Evolutionary conservation across 1,139 yeast species (phyloP), one percentile per base, ranked within the genome.

Genomic region (Suhomyces bribrorum): DNA sequence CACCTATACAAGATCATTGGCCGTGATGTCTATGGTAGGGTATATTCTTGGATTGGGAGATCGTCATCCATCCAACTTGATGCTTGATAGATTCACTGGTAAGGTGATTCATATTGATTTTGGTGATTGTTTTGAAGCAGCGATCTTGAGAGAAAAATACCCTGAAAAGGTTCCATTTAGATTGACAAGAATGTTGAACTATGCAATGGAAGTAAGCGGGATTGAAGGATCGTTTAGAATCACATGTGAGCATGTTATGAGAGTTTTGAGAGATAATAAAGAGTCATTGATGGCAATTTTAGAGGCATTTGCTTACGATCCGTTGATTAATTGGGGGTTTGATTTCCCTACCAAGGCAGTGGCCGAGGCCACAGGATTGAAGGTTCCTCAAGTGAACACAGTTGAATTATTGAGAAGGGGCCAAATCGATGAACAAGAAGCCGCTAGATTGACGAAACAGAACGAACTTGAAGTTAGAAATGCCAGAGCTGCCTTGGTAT

Each of bases 101-200:
- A 89, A 90, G 56, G 96, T 94, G 32, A 77, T 92, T 29, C 99
- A 94, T 58, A 90, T 94, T 64, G 99, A 94, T 73, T 94, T 92
- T 63, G 99, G 98, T 50, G 99, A 94, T 60, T 94, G 99, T 75
- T 94, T 94, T 57, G 99, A 94, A 59, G 97, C 97, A 1, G 98
- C 99, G 0, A 89, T 92, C 39, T 67, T 94, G 46, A 79, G 99
- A 52, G 98, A 92, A 51, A 94, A 92, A 59, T 94, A 86, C 61
- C 99, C 99, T 0, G 99, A 94, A 59, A 90, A 90, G 62, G 98
- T 94, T 16, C 99, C 99, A 11, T 94, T 94, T 69, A 77, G 99
- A 61, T 75, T 94, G 45, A 94, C 99, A 0, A 75, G 98, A 61
- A 94, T 94, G 99, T 73, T 94, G 48, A 89, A 94, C 24, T 90